Conservation (phyloP, 2,329 filamentous ascomycete species). For the Gyromitra esculenta region DNA sequence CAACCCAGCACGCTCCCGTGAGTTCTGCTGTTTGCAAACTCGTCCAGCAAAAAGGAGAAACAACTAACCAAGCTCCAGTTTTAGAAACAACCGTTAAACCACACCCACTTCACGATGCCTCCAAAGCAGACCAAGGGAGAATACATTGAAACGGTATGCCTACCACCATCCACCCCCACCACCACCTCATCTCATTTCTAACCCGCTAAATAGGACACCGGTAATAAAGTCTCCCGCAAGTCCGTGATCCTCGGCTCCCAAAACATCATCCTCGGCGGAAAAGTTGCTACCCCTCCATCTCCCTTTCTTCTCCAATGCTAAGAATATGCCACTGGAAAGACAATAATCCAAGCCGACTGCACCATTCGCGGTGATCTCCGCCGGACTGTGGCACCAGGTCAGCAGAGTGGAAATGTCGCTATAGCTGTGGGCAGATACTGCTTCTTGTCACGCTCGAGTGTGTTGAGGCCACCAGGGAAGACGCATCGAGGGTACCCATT, state of each 20-base stretch:
- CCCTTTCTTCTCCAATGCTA: conserved; percentile 6
- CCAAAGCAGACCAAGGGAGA: conserved; percentile 83
- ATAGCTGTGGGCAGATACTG: conserved; percentile 92
- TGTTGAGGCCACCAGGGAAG: conserved; percentile 83
- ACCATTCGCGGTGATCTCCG: conserved; percentile 92
- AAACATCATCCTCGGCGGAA: conserved; percentile 96
- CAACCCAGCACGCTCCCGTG: conserved; percentile 6
- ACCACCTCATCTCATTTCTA: neutral
- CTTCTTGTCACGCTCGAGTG: conserved; percentile 80
- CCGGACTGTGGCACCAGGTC: conserved; percentile 64
- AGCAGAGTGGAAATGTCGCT: conserved; percentile 66
- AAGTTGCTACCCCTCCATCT: conserved; percentile 43
- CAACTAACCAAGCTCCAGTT: neutral
- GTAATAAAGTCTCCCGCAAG: conserved; percentile 96
- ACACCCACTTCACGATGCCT: conserved; percentile 67
- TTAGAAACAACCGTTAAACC: no score
- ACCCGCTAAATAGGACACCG: conserved; percentile 76
- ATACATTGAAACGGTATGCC: conserved; percentile 91
- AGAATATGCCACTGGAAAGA: conserved; percentile 61
- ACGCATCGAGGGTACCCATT: conserved; percentile 73
- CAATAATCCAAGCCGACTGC: conserved; percentile 93
- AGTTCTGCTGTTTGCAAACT: neutral
- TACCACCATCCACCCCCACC: conserved; percentile 5
- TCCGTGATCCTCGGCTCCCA: conserved; percentile 92
- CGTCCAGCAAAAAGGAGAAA: neutral